Percentiles rank a stretch among this genome's conserved stretches.
Conservation (phyloP, 2,329 filamentous ascomycete genomes). For the Polychaeton citri region DNA sequence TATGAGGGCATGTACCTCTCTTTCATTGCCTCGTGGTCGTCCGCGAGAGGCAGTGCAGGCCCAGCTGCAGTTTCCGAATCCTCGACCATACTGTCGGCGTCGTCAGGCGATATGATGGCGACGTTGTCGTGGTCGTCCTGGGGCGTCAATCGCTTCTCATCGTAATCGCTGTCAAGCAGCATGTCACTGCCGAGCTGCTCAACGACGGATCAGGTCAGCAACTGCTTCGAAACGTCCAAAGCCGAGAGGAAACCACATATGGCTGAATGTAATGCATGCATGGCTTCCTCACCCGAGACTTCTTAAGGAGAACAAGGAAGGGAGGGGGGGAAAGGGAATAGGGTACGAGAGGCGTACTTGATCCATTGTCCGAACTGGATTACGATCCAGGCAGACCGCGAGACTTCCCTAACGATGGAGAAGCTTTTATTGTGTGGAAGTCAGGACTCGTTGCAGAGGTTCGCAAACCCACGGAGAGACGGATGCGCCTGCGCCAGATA, state of each 20-base stretch:
- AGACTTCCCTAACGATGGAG: too few species aligned
- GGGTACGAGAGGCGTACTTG: too few species aligned
- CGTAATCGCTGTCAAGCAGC: constrained; percentile 49
- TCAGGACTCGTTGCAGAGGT: too few species aligned
- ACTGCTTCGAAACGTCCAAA: background rate
- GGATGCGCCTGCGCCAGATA: too few species aligned
- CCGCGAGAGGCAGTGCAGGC: constrained; percentile 36
- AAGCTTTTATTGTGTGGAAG: too few species aligned
- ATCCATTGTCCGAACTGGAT: too few species aligned
- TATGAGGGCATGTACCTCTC: constrained; percentile 62
- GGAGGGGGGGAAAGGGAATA: background rate
- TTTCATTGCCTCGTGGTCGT: constrained; percentile 70
- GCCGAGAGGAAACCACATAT: background rate
- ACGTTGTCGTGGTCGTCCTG: constrained; percentile 28
- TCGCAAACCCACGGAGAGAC: too few species aligned
- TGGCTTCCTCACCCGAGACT: too few species aligned
- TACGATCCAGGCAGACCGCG: too few species aligned
- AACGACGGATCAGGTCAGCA: background rate
- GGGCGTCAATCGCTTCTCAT: constrained; percentile 42
- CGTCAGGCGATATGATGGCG: constrained; percentile 48
- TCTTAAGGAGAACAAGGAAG: background rate
- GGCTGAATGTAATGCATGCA: too few species aligned
- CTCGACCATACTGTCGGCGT: constrained; percentile 41
- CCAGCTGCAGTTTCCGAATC: constrained; percentile 30
- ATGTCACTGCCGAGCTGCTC: constrained; percentile 46